phyloP scores from a whole-genome alignment of 768 basidiomycete species.

The Neoboletus brunneissimus region DNA sequence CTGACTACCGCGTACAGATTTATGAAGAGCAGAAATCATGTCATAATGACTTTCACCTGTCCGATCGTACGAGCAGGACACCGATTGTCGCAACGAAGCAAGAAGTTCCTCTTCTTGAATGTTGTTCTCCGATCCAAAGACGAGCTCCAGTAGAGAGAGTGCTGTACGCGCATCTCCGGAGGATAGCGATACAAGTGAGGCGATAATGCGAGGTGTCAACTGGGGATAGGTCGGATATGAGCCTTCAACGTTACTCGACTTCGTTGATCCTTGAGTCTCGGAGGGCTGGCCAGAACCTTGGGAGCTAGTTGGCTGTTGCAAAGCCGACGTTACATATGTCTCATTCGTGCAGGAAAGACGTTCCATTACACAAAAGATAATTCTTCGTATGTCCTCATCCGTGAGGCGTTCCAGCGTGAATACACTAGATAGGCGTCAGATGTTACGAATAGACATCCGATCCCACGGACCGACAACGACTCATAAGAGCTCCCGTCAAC shows the following conservation, averaged over 20 bases:
- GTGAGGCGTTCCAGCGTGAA: slow-evolving; percentile 69
- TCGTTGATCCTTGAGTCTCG: slow-evolving; percentile 18
- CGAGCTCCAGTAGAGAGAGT: slow-evolving; percentile 72
- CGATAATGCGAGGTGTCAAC: slow-evolving; percentile 46
- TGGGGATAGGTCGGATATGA: slow-evolving; percentile 34
- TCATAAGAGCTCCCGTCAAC: slow-evolving; percentile 66
- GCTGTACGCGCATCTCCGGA: slow-evolving; percentile 76
- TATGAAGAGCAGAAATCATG: slow-evolving; percentile 83
- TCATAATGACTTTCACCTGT: slow-evolving; percentile 76
- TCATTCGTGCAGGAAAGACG: slow-evolving; percentile 29
- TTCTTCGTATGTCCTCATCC: slow-evolving; percentile 54
- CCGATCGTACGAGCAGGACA: slow-evolving; percentile 68
- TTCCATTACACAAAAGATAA: slow-evolving; percentile 55
- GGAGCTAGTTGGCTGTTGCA: slow-evolving; percentile 13
- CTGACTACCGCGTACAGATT: slow-evolving; percentile 75
- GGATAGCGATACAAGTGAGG: slow-evolving; percentile 52
- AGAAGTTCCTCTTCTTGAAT: slow-evolving; percentile 51
- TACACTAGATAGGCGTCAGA: slow-evolving; percentile 48
- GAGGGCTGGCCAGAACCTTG: slow-evolving; percentile 18
- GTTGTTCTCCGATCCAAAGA: slow-evolving; percentile 43
- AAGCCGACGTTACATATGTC: not conserved
- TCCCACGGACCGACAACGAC: slow-evolving; percentile 64
- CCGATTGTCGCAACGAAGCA: slow-evolving; percentile 56
- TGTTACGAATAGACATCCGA: not conserved
- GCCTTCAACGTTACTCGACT: slow-evolving; percentile 8